Percentiles rank a stretch among this genome's conserved stretches.
Conservation (phyloP, 2,329 filamentous ascomycete genomes). For the Penicillium occitanis region DNA sequence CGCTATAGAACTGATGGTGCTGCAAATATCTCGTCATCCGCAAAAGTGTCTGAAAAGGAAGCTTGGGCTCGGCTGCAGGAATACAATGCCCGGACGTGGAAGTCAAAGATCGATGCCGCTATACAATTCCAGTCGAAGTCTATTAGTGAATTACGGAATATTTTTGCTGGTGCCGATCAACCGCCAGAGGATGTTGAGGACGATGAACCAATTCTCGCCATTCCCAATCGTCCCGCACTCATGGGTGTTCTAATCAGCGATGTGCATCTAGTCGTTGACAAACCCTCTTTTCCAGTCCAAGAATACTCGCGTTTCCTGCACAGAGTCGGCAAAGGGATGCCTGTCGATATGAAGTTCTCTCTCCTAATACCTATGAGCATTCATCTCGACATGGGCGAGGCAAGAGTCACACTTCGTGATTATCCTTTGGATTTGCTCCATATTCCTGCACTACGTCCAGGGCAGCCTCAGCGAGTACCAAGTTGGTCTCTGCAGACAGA, state of each 20-base stretch:
- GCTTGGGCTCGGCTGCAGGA: constrained; percentile 72
- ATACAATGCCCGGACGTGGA: constrained; percentile 90
- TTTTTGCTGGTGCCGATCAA: constrained; percentile 81
- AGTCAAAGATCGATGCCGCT: constrained; percentile 78
- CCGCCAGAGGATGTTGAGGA: constrained; percentile 79
- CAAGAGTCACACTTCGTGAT: constrained; percentile 79
- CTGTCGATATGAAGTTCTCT: constrained; percentile 83
- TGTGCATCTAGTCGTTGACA: constrained; percentile 80
- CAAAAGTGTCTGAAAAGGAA: constrained; percentile 72
- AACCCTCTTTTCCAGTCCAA: constrained; percentile 82
- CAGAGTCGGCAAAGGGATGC: constrained; percentile 94
- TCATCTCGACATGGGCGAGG: constrained; percentile 86
- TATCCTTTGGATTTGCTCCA: constrained; percentile 92
- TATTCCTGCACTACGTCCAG: constrained; percentile 76
- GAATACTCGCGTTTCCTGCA: constrained; percentile 83
- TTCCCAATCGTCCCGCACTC: constrained; percentile 80
- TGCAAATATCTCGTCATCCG: constrained; percentile 67
- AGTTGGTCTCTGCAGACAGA: constrained; percentile 82
- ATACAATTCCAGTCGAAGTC: constrained; percentile 67
- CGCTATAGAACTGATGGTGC: constrained; percentile 79
- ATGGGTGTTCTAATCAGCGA: constrained; percentile 80
- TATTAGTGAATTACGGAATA: constrained; percentile 74
- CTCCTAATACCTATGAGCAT: constrained; percentile 88
- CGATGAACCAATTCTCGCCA: constrained; percentile 78
- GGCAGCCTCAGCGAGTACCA: constrained; percentile 76